Base-by-base conservation (phyloP, 352 stramenopile species). In the Phytopythium boreale region DNA sequence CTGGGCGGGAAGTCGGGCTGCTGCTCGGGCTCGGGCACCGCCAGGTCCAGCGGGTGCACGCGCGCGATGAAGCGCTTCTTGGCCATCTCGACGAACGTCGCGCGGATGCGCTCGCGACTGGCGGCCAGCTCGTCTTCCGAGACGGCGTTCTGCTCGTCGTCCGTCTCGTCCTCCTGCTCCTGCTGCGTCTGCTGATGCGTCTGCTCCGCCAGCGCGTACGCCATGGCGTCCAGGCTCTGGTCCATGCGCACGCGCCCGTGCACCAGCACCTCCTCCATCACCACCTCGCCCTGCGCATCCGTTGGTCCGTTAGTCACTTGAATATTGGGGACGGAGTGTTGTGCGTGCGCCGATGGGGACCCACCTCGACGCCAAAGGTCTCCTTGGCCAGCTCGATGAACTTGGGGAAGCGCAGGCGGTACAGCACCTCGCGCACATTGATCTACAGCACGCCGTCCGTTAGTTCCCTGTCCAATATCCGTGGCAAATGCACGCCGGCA, bases 181-280 rank as follows among this genome's bases (percentile, higher is more conserved):
- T 29, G 34, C 20, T 69, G 66, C 29, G 60, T 53, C 3, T 43
- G 49, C 49, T 75, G 68, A 37, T 71, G 41, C 24, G 76, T 74
- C 55, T 80, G 74, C 62, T 96, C 82, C 6, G 84, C 84, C 15
- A 96, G 74, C 37, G 70, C 90, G 61, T 88, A 89, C 10, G 88
- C 82, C 88, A 96, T 96, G 26, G 82, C 72, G 15, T 94, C 86
- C 39, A 96, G 56, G 34, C 84, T 93, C 69, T 96, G 86, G 73
- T 95, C 88, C 50, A 96, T 80, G 14, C 88, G 88, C 57, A 96
- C 76, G 59, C 88, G 82, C 10, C 88, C 88, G 51, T 92, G 84
- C 43, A 94, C 83, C 8, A 96, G 62, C n/a, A 96, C 65, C 63
- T 96, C 88, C 60, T 96, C 86, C 88, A 96, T 96, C 41, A 96